Conservation (phyloP, 164 flowering plant genomes). For the Vitis rotundifolia region DNA sequence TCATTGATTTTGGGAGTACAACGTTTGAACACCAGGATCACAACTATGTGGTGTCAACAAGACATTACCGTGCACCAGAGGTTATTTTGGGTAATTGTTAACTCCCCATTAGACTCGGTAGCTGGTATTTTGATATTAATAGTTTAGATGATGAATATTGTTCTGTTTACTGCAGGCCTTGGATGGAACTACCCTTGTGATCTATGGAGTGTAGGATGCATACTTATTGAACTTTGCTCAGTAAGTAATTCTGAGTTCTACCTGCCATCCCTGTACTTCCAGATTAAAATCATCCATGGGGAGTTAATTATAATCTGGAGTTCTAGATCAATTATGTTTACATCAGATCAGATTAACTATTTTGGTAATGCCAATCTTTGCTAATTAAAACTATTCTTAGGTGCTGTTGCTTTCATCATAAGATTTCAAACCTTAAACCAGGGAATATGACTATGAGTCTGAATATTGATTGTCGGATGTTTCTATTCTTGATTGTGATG, state of each 20-base stretch:
- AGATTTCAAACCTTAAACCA: neutral
- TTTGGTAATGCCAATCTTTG: too few species aligned
- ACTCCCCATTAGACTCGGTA: neutral
- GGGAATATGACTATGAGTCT: too few species aligned
- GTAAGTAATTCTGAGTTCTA: conserved; percentile 40
- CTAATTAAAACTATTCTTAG: too few species aligned
- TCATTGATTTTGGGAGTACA: conserved; percentile 96
- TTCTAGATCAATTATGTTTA: too few species aligned
- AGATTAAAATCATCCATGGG: too few species aligned
- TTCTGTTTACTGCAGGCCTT: conserved; percentile 54
- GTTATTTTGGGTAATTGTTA: conserved; percentile 65
- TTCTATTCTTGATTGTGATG: neutral
- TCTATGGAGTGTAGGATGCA: conserved; percentile 94
- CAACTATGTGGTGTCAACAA: conserved; percentile 76
- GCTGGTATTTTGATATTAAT: neutral
- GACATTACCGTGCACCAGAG: conserved; percentile 81
- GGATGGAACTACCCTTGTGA: conserved; percentile 98
- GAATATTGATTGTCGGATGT: too few species aligned
- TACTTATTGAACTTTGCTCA: conserved; percentile 88
- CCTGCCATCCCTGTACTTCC: neutral
- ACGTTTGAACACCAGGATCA: conserved; percentile 88
- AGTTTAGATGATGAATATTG: neutral
- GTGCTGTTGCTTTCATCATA: neutral
- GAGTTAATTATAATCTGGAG: too few species aligned
- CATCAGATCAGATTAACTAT: too few species aligned